Evolutionary conservation across 2,329 filamentous ascomycete genomes (phyloP).

Genomic region (Didymosphaeria variabile): DNA sequence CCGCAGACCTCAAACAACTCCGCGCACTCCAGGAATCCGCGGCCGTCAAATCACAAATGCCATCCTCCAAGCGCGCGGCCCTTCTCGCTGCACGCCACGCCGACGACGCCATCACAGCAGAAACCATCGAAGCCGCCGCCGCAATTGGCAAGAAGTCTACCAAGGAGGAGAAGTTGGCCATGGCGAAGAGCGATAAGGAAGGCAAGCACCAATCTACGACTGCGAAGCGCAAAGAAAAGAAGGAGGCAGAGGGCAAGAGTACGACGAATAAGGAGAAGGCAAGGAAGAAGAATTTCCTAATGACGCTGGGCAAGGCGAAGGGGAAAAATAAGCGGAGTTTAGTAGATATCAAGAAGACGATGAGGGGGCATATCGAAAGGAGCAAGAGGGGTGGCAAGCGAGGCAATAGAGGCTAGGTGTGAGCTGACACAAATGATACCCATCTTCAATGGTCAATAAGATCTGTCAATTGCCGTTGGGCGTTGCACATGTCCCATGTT

Average conservation of each 20-base stretch:
- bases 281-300: slow-evolving; percentile 97
- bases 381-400: slow-evolving; percentile 85
- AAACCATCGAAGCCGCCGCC: slow-evolving; percentile 88
- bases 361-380: slow-evolving; percentile 83
- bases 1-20: slow-evolving; percentile 94
- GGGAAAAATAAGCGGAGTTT: slow-evolving; percentile 94
- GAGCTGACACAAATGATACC: slow-evolving; percentile 16
- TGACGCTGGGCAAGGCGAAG: slow-evolving; percentile 97
- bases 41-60: slow-evolving; percentile 71
- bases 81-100: slow-evolving; percentile 67
- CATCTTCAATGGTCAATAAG: slow-evolving; percentile 14
- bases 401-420: slow-evolving; percentile 65
- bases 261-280: slow-evolving; percentile 98
- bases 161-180: slow-evolving; percentile 86
- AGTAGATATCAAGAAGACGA: slow-evolving; percentile 80
- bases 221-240: slow-evolving; percentile 85
- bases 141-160: slow-evolving; percentile 80
- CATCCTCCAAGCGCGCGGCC: slow-evolving; percentile 52
- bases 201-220: slow-evolving; percentile 86
- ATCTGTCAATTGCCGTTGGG: not conserved
- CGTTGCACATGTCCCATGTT: no score
- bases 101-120: slow-evolving; percentile 89
- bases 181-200: slow-evolving; percentile 83
- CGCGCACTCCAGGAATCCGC: slow-evolving; percentile 83
- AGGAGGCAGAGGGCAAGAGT: slow-evolving; percentile 89